Conservation (phyloP, 2,329 filamentous ascomycete genomes). For the Calonectria naviculata region DNA sequence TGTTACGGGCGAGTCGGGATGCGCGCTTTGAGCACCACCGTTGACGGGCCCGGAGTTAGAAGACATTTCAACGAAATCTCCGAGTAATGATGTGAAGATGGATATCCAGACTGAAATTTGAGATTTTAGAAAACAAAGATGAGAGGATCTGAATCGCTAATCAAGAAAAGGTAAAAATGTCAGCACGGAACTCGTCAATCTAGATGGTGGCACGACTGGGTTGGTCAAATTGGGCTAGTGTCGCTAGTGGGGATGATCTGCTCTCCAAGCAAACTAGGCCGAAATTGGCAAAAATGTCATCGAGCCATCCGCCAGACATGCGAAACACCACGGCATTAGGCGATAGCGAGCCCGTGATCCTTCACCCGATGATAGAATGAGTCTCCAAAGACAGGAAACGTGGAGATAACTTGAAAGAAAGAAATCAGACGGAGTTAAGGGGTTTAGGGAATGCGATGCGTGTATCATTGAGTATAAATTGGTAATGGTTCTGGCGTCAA, state of each 20-base stretch:
- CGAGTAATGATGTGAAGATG: not conserved
- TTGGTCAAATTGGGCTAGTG: too few relatives aligned
- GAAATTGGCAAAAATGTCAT: conserved; percentile 20
- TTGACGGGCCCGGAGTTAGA: not conserved
- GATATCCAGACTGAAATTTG: not conserved
- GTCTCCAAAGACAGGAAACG: not conserved
- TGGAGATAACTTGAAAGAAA: not conserved
- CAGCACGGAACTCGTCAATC: not conserved
- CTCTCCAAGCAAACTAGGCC: not conserved
- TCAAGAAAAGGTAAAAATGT: conserved; percentile 16
- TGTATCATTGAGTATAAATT: not conserved
- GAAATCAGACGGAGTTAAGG: not conserved
- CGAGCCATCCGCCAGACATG: not conserved
- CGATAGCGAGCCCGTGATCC: not conserved
- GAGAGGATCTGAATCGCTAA: not conserved
- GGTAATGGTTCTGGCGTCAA: not conserved
- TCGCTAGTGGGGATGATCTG: not conserved
- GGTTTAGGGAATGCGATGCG: not conserved
- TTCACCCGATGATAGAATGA: not conserved
- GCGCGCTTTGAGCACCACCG: too few relatives aligned
- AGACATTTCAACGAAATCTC: not conserved
- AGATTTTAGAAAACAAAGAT: not conserved
- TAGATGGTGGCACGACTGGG: not conserved
- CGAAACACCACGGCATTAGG: not conserved
- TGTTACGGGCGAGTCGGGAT: not conserved